phyloP scores from a whole-genome alignment of 2,329 filamentous ascomycete genomes.

The Pseudogymnoascus sp. region DNA sequence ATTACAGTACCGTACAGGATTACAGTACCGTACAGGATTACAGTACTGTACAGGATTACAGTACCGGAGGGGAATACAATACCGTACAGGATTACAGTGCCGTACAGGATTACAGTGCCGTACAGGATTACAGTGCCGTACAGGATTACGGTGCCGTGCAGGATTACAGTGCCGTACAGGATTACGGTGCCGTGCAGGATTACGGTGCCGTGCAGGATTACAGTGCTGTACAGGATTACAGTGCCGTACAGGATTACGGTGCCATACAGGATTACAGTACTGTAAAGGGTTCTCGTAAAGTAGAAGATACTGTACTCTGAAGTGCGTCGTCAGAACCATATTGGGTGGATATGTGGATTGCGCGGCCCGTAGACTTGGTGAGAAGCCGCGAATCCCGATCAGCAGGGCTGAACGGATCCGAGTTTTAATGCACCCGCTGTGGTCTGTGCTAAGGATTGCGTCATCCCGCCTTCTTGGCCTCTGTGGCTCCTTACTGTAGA shows the following conservation, averaged over 20 bases:
- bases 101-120: background rate
- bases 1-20: background rate
- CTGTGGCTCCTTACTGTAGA: background rate
- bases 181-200: too few species aligned
- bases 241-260: background rate
- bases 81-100: background rate
- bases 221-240: background rate
- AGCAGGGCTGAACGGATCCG: background rate
- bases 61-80: background rate
- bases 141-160: too few species aligned
- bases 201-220: background rate
- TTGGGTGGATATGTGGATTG: background rate
- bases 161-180: background rate
- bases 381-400: background rate
- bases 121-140: background rate
- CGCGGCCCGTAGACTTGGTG: background rate
- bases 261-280: background rate
- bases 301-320: background rate
- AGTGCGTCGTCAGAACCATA: background rate
- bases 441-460: background rate
- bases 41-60: background rate
- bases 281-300: background rate
- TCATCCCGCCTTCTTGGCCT: background rate
- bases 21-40: background rate
- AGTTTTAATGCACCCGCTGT: background rate